Conservation (phyloP, 306 rosid species). For the Malus asiatica region DNA sequence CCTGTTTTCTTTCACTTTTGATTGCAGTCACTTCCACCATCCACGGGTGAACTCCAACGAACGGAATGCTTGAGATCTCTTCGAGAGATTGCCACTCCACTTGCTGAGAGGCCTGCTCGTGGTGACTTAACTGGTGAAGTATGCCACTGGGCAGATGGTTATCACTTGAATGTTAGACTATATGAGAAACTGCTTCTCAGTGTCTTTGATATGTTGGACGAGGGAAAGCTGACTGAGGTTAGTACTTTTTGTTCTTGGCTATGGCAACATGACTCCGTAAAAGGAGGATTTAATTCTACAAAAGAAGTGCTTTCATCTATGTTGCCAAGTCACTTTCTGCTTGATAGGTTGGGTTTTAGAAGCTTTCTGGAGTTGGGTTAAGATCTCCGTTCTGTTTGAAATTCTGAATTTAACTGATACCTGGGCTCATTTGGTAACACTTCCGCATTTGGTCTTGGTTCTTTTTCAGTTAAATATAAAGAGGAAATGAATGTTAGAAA, state of each 20-base stretch:
- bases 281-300: slow-evolving; percentile 15
- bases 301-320: slow-evolving; percentile 7
- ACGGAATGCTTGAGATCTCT: slow-evolving; percentile 85
- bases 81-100: slow-evolving; percentile 74
- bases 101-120: slow-evolving; percentile 95
- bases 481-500: background rate
- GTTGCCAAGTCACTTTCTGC: background rate
- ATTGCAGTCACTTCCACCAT: slow-evolving; percentile 74
- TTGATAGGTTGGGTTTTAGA: background rate
- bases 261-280: slow-evolving; percentile 7
- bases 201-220: slow-evolving; percentile 94
- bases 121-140: slow-evolving; percentile 99
- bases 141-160: slow-evolving; percentile 99
- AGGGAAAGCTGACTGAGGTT: slow-evolving; percentile 93
- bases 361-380: background rate
- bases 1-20: slow-evolving; percentile 5
- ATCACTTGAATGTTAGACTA: slow-evolving; percentile 76
- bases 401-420: background rate
- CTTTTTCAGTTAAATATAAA: background rate
- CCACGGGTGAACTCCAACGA: slow-evolving; percentile 88
- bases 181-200: slow-evolving; percentile 89
- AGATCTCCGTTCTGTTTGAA: background rate
- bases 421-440: background rate
- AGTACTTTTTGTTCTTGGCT: slow-evolving; percentile 31
- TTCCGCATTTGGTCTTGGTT: background rate